phyloP scores from a whole-genome alignment of 495 filamentous ascomycete species.

The Cladorrhinum samala region DNA sequence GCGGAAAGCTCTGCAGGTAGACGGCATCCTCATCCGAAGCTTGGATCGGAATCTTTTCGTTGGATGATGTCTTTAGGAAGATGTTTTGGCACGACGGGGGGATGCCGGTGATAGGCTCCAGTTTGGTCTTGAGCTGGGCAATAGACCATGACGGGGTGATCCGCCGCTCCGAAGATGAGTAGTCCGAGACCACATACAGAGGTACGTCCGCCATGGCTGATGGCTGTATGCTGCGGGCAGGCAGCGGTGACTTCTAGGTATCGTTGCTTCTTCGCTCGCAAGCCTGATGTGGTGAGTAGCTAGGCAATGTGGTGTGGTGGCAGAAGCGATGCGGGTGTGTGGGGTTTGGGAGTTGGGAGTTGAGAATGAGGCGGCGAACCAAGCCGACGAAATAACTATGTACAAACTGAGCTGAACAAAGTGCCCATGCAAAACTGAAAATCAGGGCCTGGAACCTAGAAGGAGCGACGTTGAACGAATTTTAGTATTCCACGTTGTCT shows the following conservation, averaged over 20 bases:
- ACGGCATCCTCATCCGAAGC: slow-evolving; percentile 62
- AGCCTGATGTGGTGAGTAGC: neutral
- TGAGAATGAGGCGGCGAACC: too few species aligned
- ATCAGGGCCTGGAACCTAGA: neutral
- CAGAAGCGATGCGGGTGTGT: neutral
- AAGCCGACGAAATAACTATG: too few species aligned
- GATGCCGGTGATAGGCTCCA: slow-evolving; percentile 90
- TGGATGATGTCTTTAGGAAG: slow-evolving; percentile 52
- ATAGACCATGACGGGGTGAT: slow-evolving; percentile 92
- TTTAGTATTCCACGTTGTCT: neutral
- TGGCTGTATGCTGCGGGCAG: too few species aligned
- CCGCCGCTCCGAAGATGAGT: slow-evolving; percentile 72
- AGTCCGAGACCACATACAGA: slow-evolving; percentile 73
- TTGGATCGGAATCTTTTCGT: slow-evolving; percentile 50
- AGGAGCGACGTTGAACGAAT: neutral
- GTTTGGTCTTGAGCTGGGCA: slow-evolving; percentile 73
- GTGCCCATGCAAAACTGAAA: neutral
- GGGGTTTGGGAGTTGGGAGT: neutral
- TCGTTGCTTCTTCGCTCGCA: too few species aligned
- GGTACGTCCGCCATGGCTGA: slow-evolving; percentile 68
- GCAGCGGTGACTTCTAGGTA: too few species aligned
- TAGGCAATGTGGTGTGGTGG: neutral
- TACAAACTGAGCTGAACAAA: neutral
- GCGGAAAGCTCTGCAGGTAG: slow-evolving; percentile 53
- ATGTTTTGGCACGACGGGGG: slow-evolving; percentile 75